Evolutionary conservation across 1,139 yeast genomes (phyloP).

Genomic region (Martiniozyma asiatica): DNA sequence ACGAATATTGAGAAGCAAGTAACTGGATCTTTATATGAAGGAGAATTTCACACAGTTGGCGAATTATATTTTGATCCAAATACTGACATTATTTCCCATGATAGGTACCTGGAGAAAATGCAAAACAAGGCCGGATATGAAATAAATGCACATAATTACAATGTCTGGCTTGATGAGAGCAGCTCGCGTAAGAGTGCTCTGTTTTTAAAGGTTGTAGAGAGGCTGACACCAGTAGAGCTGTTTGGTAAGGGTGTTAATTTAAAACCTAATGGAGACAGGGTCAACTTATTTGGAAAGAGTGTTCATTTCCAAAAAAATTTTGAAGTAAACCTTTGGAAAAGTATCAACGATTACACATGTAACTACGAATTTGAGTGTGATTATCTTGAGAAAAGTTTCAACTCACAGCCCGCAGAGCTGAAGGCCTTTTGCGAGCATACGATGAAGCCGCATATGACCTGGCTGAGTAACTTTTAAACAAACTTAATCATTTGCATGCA

Average conservation of each 20-base stretch:
- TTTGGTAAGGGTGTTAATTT: slow-evolving; percentile 14
- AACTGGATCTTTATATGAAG: slow-evolving; percentile 21
- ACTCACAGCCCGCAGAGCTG: too few species aligned
- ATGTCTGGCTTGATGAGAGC: slow-evolving; percentile 13
- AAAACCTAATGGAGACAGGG: slow-evolving; percentile 21
- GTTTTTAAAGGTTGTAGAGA: slow-evolving; percentile 19
- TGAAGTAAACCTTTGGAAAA: slow-evolving; percentile 18
- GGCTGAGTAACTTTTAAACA: slow-evolving; percentile 11
- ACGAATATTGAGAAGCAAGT: slow-evolving; percentile 24
- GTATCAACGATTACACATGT: slow-evolving; percentile 22
- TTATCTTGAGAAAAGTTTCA: slow-evolving; percentile 15
- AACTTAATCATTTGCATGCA: background rate
- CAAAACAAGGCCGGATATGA: slow-evolving; percentile 10
- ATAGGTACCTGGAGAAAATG: slow-evolving; percentile 18
- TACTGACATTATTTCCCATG: slow-evolving; percentile 31
- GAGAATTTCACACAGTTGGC: slow-evolving; percentile 29
- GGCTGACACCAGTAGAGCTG: slow-evolving; percentile 19
- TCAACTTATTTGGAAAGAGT: slow-evolving; percentile 17
- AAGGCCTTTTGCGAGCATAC: slow-evolving; percentile 16
- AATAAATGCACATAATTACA: slow-evolving; percentile 11
- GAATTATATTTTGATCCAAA: slow-evolving; percentile 45
- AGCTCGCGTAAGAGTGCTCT: slow-evolving; percentile 17
- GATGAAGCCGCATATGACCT: slow-evolving; percentile 18
- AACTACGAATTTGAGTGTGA: slow-evolving; percentile 15
- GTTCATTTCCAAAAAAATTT: slow-evolving; percentile 11